A percentile compares a stretch with the other conserved stretches of the same genome.
These are phyloP conservation scores for Patellifolia procumbens DNA, from an alignment of 179 eudicot species.

Conservation along the genomic window DNA sequence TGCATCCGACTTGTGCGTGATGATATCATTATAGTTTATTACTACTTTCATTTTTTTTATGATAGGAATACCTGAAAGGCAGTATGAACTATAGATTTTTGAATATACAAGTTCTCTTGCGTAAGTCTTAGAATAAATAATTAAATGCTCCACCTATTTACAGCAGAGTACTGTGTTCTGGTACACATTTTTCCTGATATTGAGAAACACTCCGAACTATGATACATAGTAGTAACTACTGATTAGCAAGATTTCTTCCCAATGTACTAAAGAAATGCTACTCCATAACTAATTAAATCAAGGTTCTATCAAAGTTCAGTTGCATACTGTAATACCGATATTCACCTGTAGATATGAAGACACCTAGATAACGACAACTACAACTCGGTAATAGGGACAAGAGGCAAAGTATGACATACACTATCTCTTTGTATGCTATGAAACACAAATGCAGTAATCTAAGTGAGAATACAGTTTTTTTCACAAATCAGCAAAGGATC, in stretches of 20 bases:
- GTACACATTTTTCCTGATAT: not conserved
- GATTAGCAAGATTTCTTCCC: not conserved
- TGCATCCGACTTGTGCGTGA: not conserved
- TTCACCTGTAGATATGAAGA: not conserved
- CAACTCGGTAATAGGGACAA: not conserved
- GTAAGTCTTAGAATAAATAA: not conserved
- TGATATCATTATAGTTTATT: not conserved
- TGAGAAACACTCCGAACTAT: not conserved
- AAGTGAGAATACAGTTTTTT: no score
- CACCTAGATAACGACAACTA: slow-evolving; percentile 6
- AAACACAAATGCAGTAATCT: no score
- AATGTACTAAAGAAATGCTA: not conserved
- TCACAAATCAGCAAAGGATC: no score
- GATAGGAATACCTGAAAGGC: not conserved
- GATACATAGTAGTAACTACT: not conserved
- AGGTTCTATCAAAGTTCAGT: not conserved
- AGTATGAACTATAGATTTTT: not conserved
- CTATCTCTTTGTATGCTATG: not conserved
- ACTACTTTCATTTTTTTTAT: not conserved
- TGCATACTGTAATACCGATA: not conserved
- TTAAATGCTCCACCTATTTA: not conserved
- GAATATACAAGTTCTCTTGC: not conserved
- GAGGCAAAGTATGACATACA: not conserved
- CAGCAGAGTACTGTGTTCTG: no score
- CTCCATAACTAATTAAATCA: not conserved